A percentile compares a stretch with the other conserved stretches of the same genome.
Evolutionary conservation across 2,329 filamentous ascomycete species (phyloP).

Genomic region (Mollisia scopiformis): DNA sequence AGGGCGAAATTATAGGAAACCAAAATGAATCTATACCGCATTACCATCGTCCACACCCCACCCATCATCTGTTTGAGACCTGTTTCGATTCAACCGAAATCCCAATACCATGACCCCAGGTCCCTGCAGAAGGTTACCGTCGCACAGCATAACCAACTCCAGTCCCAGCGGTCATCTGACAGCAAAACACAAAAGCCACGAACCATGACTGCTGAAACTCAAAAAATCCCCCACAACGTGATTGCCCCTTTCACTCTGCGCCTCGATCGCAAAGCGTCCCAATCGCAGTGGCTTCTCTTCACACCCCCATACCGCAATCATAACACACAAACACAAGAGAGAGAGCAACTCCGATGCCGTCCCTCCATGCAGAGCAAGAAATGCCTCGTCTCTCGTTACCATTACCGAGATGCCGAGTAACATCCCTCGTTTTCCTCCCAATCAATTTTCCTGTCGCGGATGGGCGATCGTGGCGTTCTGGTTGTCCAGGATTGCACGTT

Average conservation of each 20-base stretch:
- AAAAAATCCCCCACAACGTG: background rate
- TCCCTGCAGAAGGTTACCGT: background rate
- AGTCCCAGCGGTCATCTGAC: background rate
- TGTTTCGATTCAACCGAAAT: background rate
- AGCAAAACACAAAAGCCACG: background rate
- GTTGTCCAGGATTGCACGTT: background rate
- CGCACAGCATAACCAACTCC: background rate
- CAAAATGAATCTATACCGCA: background rate
- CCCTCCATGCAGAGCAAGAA: background rate
- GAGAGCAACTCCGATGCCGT: background rate
- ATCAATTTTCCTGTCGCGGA: background rate
- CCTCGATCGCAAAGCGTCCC: background rate
- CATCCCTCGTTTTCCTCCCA: background rate
- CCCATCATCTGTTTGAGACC: background rate
- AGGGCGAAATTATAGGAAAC: background rate
- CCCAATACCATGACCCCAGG: constrained; percentile 1
- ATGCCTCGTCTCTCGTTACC: background rate
- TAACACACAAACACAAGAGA: background rate
- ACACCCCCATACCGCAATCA: background rate
- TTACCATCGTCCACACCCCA: background rate
- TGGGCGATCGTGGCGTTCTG: background rate
- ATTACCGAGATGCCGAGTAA: constrained; percentile 23
- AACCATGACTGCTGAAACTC: background rate
- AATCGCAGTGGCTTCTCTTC: background rate
- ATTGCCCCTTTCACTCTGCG: constrained; percentile 6